Base-by-base conservation (phyloP, 2,329 filamentous ascomycete genomes). In the Ophiostoma quercus region DNA sequence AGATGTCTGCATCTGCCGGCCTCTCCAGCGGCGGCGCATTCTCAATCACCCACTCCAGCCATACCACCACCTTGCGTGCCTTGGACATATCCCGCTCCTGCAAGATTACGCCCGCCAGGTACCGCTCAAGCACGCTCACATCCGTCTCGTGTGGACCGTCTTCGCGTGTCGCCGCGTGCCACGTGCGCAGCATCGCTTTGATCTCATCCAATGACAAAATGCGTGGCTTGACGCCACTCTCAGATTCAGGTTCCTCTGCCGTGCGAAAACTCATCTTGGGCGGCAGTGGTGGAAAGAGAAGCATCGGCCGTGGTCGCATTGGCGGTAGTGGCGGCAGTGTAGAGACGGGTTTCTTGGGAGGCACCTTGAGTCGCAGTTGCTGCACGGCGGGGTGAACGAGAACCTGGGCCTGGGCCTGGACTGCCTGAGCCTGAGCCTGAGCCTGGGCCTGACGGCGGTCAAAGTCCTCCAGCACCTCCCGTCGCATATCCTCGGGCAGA, bases 21-120 rank as follows among this genome's bases (percentile, higher is more conserved):
- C 16, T 62, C 62, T 1, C 63, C 68, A 2, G 75, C 77, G 4
- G 75, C 76, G 41, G 81, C 1, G n/a, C 81, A 63, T 84, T 83
- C 65, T 85, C 84, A 7, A 88, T 81, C 25, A 88, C 73, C 75
- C 85, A 82, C 60, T 82, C 81, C 67, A 90, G 91, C 67, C 85
- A 97, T 6, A 87, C 92, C 0, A 96, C 91, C 0, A 94, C 91
- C 12, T 95, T 95, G 78, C 96, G 92, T 75, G 92, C 94, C 72
- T 94, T 91, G 74, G 92, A 95, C 76, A 97, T 83, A 77, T 97
- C 89, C 71, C 85, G 83, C 78, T 98, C 95, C 70, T 94, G 89
- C 0, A 80, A 72, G 0, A 97, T 84, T 0, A 98, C 92, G 34
- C 84, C 85, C 5, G 77, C 82, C 39, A 98, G 51, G 78, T 96